A percentile compares a stretch with the other conserved stretches of the same genome.
Evolutionary conservation across 202 grass and related monocot species (phyloP).

Genomic region (Bolboschoenoplectus hybrid): DNA sequence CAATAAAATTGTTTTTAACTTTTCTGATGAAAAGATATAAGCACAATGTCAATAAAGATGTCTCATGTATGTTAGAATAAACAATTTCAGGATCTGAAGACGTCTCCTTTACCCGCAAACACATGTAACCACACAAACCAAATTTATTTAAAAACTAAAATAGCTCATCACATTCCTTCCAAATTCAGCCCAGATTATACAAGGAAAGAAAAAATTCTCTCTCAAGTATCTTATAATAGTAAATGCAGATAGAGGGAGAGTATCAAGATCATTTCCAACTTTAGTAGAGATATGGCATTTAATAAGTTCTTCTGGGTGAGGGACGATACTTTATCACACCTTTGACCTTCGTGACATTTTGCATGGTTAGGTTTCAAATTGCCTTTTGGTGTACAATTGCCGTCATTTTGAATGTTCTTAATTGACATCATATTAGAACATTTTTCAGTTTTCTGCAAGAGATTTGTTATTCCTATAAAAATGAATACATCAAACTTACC

Average conservation of each 20-base stretch:
- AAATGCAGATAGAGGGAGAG: neutral
- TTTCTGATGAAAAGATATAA: neutral
- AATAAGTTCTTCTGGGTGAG: too few species aligned
- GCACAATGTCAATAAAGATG: neutral
- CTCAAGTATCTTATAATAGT: neutral
- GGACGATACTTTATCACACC: neutral
- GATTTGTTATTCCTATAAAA: neutral
- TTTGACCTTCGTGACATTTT: neutral
- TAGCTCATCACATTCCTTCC: neutral
- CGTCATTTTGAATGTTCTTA: neutral
- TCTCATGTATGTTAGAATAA: neutral
- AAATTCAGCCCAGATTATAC: neutral
- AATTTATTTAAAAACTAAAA: neutral
- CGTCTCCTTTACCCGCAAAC: neutral
- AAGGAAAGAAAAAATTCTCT: neutral
- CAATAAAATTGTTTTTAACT: neutral
- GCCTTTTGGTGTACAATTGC: neutral
- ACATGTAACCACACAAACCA: neutral
- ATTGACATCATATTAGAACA: neutral
- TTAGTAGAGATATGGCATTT: neutral
- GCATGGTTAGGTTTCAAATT: neutral
- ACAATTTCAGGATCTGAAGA: neutral
- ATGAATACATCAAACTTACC: neutral
- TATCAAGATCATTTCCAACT: neutral
- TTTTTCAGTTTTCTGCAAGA: conserved; percentile 5